A percentile compares a stretch with the other conserved stretches of the same genome.
phyloP scores from a whole-genome alignment of 805 yeast species.

The Yamadazyma nakazawae region DNA sequence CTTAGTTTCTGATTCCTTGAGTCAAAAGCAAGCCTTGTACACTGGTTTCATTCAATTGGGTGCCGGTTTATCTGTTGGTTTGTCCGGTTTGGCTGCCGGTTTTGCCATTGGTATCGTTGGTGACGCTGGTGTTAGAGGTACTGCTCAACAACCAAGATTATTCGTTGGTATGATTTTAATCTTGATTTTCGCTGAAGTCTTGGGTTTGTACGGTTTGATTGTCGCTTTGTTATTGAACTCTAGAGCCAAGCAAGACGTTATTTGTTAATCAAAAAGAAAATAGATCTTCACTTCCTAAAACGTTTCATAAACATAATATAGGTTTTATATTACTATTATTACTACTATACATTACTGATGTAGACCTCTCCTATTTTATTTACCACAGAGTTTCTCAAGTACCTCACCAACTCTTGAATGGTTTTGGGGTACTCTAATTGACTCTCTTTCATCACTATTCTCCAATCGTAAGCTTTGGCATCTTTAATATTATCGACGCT shows the following conservation, averaged over 20 bases:
- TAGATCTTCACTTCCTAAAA: constrained; percentile 8
- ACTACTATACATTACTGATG: constrained; percentile 16
- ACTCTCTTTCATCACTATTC: constrained; percentile 14
- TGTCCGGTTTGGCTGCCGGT: constrained; percentile 97
- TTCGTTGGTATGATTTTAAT: constrained; percentile 98
- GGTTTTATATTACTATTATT: background rate
- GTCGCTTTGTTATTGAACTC: constrained; percentile 97
- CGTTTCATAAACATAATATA: background rate
- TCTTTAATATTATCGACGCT: constrained; percentile 20
- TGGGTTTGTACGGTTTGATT: constrained; percentile 97
- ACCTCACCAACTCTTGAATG: constrained; percentile 23
- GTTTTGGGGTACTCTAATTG: constrained; percentile 20
- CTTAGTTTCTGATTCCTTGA: constrained; percentile 83
- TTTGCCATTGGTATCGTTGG: constrained; percentile 99
- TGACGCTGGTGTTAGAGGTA: constrained; percentile 99
- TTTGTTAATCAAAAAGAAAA: constrained; percentile 50
- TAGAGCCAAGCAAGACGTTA: constrained; percentile 90
- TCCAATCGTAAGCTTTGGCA: constrained; percentile 34
- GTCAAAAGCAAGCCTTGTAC: constrained; percentile 88
- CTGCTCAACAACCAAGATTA: constrained; percentile 96
- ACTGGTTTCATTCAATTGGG: constrained; percentile 98
- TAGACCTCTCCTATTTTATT: constrained; percentile 35
- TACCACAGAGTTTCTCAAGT: constrained; percentile 30
- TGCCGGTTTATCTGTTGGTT: constrained; percentile 96
- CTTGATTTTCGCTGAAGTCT: constrained; percentile 97